phyloP scores from a whole-genome alignment of 805 yeast species.

The Nakazawaea siamensis region DNA sequence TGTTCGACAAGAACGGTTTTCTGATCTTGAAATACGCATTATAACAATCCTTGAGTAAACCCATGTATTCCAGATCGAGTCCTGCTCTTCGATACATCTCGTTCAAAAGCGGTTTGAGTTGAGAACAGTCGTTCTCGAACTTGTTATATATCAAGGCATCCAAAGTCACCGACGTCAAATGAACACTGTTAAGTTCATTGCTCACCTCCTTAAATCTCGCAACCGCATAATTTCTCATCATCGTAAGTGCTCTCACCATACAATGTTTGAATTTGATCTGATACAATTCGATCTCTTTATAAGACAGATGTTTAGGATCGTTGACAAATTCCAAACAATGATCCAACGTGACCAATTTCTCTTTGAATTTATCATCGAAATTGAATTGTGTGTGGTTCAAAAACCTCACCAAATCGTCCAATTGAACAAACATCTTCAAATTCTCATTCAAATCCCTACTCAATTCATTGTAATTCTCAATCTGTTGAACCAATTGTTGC shows the following conservation, averaged over 20 bases:
- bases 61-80: slow-evolving; percentile 42
- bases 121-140: slow-evolving; percentile 31
- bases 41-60: slow-evolving; percentile 59
- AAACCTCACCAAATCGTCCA: slow-evolving; percentile 61
- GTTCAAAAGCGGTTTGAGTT: slow-evolving; percentile 15
- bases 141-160: slow-evolving; percentile 63
- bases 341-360: slow-evolving; percentile 50
- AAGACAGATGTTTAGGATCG: slow-evolving; percentile 36
- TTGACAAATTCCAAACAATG: slow-evolving; percentile 54
- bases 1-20: slow-evolving; percentile 34
- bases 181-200: slow-evolving; percentile 14
- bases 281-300: slow-evolving; percentile 64
- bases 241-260: slow-evolving; percentile 68
- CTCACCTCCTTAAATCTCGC: slow-evolving; percentile 28
- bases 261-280: slow-evolving; percentile 73
- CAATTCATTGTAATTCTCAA: slow-evolving; percentile 31
- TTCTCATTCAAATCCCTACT: slow-evolving; percentile 36
- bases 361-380: slow-evolving; percentile 44
- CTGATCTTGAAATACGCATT: slow-evolving; percentile 56
- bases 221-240: slow-evolving; percentile 60
- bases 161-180: slow-evolving; percentile 32
- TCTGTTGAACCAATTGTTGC: slow-evolving; percentile 37
- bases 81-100: slow-evolving; percentile 19
- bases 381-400: slow-evolving; percentile 65
- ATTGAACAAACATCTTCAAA: slow-evolving; percentile 55